These are phyloP conservation scores for Phaeosphaeriaceae sp. DNA, from an alignment of 2,329 filamentous ascomycete genomes.

Conservation along the genomic window DNA sequence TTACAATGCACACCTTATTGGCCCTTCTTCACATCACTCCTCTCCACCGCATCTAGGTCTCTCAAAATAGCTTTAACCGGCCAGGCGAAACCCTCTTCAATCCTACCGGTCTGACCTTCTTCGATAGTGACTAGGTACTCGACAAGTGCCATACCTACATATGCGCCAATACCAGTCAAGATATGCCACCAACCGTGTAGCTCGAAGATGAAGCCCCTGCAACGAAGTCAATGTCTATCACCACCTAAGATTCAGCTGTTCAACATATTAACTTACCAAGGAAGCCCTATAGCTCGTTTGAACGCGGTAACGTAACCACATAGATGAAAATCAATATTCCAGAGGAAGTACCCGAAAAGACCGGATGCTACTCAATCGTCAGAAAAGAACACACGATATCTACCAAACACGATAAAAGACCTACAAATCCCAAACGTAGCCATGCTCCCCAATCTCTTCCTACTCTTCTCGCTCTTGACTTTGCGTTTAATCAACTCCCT, in stretches of 20 bases:
- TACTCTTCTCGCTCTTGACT: constrained; percentile 28
- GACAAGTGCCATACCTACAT: constrained; percentile 47
- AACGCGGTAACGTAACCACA: constrained; percentile 57
- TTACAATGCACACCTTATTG: no score
- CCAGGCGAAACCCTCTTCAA: constrained; percentile 47
- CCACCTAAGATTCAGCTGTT: no score
- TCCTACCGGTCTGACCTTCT: constrained; percentile 29
- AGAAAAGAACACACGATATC: no score
- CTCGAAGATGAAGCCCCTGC: constrained; percentile 60
- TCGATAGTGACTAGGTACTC: constrained; percentile 46
- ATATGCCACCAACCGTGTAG: constrained; percentile 71
- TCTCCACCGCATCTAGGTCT: constrained; percentile 29
- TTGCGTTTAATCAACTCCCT: constrained; percentile 35
- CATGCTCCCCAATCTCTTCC: constrained; percentile 30
- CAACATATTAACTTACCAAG: constrained; percentile 39
- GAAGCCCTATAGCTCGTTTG: constrained; percentile 58
- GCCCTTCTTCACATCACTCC: constrained; percentile 17
- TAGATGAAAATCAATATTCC: constrained; percentile 63
- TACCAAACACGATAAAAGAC: neutral
- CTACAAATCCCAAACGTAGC: constrained; percentile 39
- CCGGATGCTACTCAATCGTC: constrained; percentile 41
- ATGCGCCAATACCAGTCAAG: constrained; percentile 63
- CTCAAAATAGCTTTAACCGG: constrained; percentile 40
- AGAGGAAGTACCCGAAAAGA: constrained; percentile 60
- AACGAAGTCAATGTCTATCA: no score